Conservation (phyloP, 441 rosid species). For the Adansonia gregorii region DNA sequence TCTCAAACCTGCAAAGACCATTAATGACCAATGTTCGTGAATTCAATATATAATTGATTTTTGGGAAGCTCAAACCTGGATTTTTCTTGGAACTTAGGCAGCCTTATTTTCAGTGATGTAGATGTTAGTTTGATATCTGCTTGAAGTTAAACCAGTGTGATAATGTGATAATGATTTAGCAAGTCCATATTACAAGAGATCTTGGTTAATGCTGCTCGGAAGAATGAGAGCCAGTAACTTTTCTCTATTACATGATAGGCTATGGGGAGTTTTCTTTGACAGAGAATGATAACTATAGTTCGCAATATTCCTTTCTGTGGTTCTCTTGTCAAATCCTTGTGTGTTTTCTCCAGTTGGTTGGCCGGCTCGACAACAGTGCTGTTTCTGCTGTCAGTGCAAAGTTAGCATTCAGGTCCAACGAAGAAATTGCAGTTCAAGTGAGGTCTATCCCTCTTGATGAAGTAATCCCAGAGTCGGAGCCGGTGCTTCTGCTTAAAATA, state of each 20-base stretch:
- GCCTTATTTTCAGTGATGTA: background rate
- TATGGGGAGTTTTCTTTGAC: background rate
- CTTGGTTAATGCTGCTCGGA: background rate
- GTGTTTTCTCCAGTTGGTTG: too few relatives aligned
- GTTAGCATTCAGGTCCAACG: conserved; percentile 86
- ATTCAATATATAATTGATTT: background rate
- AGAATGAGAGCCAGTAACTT: background rate
- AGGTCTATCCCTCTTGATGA: conserved; percentile 80
- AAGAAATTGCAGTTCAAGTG: conserved; percentile 83
- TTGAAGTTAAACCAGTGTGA: background rate
- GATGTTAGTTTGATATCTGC: background rate
- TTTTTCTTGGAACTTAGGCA: background rate
- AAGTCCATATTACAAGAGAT: background rate
- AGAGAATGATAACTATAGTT: background rate
- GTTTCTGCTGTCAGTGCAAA: conserved; percentile 86
- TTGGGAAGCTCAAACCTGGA: background rate
- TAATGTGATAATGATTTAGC: background rate
- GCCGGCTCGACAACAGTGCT: conserved; percentile 20
- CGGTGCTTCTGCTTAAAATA: conserved; percentile 68
- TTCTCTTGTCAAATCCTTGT: too few relatives aligned
- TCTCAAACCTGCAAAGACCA: too few relatives aligned
- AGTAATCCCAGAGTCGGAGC: conserved; percentile 55
- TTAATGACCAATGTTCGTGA: background rate
- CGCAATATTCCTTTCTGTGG: background rate
- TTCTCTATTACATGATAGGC: background rate